Base-by-base conservation (phyloP, 2,329 filamentous ascomycete species). In the Sporothrix pallida region DNA sequence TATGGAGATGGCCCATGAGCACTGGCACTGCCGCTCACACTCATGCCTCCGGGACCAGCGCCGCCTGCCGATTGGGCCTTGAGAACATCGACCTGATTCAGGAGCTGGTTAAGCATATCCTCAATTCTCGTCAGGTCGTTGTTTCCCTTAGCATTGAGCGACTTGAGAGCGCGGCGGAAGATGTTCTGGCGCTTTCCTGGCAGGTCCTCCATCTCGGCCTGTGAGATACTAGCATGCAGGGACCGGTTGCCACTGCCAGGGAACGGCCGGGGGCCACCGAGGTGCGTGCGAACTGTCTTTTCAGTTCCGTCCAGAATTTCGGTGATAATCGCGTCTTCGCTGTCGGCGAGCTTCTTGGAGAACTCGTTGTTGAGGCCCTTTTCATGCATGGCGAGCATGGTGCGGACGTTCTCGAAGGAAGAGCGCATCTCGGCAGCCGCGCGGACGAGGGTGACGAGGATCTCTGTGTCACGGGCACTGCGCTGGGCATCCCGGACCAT, bases 361-460 rank as follows among this genome's bases (percentile, higher is more conserved):
- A 93, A 92, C 75, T 93, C 91, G 69, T 92, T 91, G 83, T 97
- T 93, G 79, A 98, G 92, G 79, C 94, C 88, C 75, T 93, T 93
- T 79, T 98, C 95, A 73, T 97, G 95, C 76, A 96, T 92, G 60
- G 92, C 91, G 75, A 99, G 92, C 79, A 97, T 92, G 76, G 91
- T 92, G 85, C 96, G 98, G 87, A 99, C 93, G 78, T 97, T 95
- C 77, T 97, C 93, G 80, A 98, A 97, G 0, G 94, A 97, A 78
- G 93, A 97, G 76, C 95, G 93, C 95, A 98, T 98, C 83, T 99
- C 96, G 13, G 96, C 92, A 3, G 96, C 95, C 72, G 94, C 95
- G 74, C 95, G 92, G 75, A 99, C 96, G 46, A 99, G 89, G 0
- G 96, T 95, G 65, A 98, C 93, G 20, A 99, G 86, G 72, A 99